Evolutionary conservation across 2,329 filamentous ascomycete species (phyloP).

Genomic region (Colletotrichum higginsianum): DNA sequence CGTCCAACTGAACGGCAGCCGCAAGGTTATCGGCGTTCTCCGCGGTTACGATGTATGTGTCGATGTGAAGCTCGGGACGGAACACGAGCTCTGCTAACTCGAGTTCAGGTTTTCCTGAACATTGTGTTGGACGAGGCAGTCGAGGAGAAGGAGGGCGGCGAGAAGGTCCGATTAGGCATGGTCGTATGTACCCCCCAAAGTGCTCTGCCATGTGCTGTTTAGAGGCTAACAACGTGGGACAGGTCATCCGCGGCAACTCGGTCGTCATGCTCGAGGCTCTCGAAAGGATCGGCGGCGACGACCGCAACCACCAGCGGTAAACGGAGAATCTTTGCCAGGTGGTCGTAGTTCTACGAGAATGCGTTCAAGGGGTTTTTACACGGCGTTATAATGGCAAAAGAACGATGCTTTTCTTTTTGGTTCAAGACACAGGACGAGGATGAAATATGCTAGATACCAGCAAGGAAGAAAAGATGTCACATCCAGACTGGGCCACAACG

Average conservation of each 20-base stretch:
- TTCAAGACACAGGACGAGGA: slow-evolving; percentile 34
- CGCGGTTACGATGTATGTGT: slow-evolving; percentile 92
- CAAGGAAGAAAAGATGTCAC: slow-evolving; percentile 46
- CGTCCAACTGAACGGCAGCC: slow-evolving; percentile 96
- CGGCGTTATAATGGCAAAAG: slow-evolving; percentile 39
- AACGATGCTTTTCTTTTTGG: slow-evolving; percentile 34
- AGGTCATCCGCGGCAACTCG: slow-evolving; percentile 97
- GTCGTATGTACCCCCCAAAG: slow-evolving; percentile 73
- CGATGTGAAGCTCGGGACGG: background rate
- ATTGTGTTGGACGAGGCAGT: slow-evolving; percentile 97
- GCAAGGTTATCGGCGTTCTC: slow-evolving; percentile 95
- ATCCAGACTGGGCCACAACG: slow-evolving; percentile 8
- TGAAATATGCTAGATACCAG: slow-evolving; percentile 49
- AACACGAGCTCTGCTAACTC: slow-evolving; percentile 43
- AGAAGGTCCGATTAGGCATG: slow-evolving; percentile 93
- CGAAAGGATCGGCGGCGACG: slow-evolving; percentile 76
- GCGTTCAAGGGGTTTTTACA: slow-evolving; percentile 29
- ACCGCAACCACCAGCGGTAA: slow-evolving; percentile 57
- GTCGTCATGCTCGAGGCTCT: slow-evolving; percentile 97
- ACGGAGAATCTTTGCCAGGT: background rate
- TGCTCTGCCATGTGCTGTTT: background rate
- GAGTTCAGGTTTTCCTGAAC: slow-evolving; percentile 91
- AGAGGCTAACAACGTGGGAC: slow-evolving; percentile 48
- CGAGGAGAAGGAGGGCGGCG: slow-evolving; percentile 92
- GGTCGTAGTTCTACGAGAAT: slow-evolving; percentile 26